Conservation (phyloP, 2,329 filamentous ascomycete genomes). For the Intubia oerlemansii region DNA sequence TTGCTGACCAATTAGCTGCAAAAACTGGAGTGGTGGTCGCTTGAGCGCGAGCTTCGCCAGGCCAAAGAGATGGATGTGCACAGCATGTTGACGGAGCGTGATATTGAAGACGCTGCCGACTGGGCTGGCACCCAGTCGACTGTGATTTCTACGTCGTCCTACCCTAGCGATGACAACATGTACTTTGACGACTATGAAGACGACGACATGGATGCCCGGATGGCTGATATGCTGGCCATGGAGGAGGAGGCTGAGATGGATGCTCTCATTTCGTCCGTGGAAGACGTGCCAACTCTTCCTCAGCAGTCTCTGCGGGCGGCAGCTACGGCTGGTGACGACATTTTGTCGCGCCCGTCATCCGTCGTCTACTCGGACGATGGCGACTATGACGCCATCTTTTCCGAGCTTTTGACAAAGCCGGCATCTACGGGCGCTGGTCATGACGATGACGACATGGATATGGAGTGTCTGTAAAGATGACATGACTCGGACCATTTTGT, state of each 20-base stretch:
- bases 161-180: conserved; percentile 1
- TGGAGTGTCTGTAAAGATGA: conserved; percentile 17
- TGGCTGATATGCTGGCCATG: conserved; percentile 28
- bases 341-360: too few relatives aligned
- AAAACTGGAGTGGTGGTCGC: too few relatives aligned
- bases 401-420: conserved; percentile 40
- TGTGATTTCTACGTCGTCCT: too few relatives aligned
- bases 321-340: too few relatives aligned
- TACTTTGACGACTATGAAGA: conserved; percentile 6
- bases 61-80: too few relatives aligned
- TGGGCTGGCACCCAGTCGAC: not conserved
- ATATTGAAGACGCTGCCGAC: conserved; percentile 22
- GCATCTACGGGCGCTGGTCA: too few relatives aligned
- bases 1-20: too few relatives aligned
- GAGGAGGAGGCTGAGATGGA: conserved; percentile 36
- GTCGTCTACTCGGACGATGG: conserved; percentile 28
- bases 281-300: conserved; percentile 8
- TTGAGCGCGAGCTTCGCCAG: too few relatives aligned
- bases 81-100: too few relatives aligned
- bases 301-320: too few relatives aligned
- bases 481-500: too few relatives aligned
- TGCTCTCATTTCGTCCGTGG: conserved; percentile 28
- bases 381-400: conserved; percentile 43
- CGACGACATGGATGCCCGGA: conserved; percentile 14
- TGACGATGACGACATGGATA: conserved; percentile 22